Evolutionary conservation across 495 filamentous ascomycete species (phyloP).

Genomic region (Astrothelium macrocarpum): DNA sequence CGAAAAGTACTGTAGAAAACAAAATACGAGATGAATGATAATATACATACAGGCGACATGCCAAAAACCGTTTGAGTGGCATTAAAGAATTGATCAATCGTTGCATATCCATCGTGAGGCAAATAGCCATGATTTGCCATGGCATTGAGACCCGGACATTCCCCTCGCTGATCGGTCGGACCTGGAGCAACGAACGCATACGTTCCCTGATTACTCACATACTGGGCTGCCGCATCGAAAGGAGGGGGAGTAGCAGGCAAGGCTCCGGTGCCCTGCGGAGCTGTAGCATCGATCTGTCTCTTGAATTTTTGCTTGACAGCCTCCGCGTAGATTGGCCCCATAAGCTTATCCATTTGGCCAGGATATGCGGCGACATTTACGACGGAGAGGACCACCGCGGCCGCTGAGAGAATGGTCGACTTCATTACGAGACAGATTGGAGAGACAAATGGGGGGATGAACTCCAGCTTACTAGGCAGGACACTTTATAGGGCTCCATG

Average conservation of each 20-base stretch:
- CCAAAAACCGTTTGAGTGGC: conserved; percentile 20
- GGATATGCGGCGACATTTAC: conserved; percentile 18
- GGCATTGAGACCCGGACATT: conserved; percentile 4
- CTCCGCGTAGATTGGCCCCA: conserved; percentile 8
- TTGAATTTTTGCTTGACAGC: conserved; percentile 11
- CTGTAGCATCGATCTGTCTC: background rate
- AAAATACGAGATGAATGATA: background rate
- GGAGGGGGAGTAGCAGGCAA: conserved; percentile 23
- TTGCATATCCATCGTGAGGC: conserved; percentile 41
- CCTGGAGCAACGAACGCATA: conserved; percentile 25
- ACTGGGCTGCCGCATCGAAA: conserved; percentile 28
- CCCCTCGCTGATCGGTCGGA: conserved; percentile 21
- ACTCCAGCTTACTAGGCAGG: too few relatives aligned
- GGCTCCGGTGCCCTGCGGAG: conserved; percentile 16
- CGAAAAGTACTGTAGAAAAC: background rate
- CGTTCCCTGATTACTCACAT: conserved; percentile 23
- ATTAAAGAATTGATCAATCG: conserved; percentile 31
- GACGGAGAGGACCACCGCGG: conserved; percentile 8
- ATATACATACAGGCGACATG: conserved; percentile 22
- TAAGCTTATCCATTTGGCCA: conserved; percentile 10
- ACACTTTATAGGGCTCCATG: too few relatives aligned
- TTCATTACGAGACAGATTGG: background rate
- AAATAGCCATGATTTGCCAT: conserved; percentile 44
- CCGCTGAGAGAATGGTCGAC: background rate
- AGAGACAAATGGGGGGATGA: too few relatives aligned